These are phyloP conservation scores for Staphylotrichum tortipilum DNA, from an alignment of 495 filamentous ascomycete species.

Conservation along the genomic window DNA sequence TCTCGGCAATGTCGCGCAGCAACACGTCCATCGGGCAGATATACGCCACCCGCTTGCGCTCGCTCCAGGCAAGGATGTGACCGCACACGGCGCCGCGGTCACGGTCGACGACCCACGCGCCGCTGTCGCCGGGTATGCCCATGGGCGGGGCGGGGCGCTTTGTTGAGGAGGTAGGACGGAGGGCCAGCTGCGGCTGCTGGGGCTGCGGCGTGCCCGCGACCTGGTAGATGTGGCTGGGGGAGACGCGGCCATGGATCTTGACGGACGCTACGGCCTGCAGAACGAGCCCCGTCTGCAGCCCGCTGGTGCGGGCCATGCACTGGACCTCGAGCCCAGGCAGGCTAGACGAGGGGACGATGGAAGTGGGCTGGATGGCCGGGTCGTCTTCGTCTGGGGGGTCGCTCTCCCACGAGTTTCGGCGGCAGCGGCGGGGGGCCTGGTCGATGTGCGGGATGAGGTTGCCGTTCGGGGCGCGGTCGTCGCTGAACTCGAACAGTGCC, in stretches of 20 bases:
- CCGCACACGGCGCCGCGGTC: conserved; percentile 72
- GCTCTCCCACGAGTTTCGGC: background rate
- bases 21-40: conserved; percentile 92
- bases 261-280: conserved; percentile 67
- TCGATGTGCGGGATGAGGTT: conserved; percentile 49
- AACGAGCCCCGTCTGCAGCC: conserved; percentile 69
- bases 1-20: conserved; percentile 72
- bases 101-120: conserved; percentile 87
- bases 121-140: conserved; percentile 79
- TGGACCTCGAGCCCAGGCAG: conserved; percentile 71
- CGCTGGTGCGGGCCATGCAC: conserved; percentile 84
- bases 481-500: conserved; percentile 77
- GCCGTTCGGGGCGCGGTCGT: conserved; percentile 57
- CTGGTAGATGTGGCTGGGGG: conserved; percentile 73
- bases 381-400: background rate
- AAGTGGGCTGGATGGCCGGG: conserved; percentile 28
- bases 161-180: background rate
- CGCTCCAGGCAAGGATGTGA: conserved; percentile 81
- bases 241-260: conserved; percentile 70
- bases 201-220: conserved; percentile 39
- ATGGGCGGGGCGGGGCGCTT: conserved; percentile 23
- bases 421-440: background rate
- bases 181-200: background rate
- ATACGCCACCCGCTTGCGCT: conserved; percentile 66
- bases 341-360: conserved; percentile 34